Evolutionary conservation across 495 filamentous ascomycete species (phyloP), one percentile per base, ranked within the genome.

Genomic region (Trichoderma reesei): DNA sequence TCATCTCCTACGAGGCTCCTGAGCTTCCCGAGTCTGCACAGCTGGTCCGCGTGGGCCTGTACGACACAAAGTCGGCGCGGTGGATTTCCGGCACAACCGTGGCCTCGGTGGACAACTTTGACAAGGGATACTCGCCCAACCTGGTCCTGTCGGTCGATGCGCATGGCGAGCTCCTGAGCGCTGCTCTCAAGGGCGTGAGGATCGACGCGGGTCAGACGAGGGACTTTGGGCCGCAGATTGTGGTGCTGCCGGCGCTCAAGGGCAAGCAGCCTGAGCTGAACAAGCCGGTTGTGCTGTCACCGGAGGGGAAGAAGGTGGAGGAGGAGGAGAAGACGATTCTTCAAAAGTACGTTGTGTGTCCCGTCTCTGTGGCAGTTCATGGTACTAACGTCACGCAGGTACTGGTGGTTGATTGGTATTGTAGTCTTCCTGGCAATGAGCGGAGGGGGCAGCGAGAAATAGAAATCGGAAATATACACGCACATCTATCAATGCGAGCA

Each of bases 311-410:
- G 73, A 76, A 74, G 62, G 77, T 78, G 26, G 72, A 80, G 54
- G 79, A 74, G 59, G 79, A 74, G 71, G 85, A 90, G 80, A 90
- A 89, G 80, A 78, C 79, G 0, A 83, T 90, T 66, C 72, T 90
- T 56, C 88, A 90, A 73, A 89, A 88, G 86, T 89, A 75, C 70
- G 80, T 81, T 54, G 14, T 38, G 41, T 73, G 75, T 67, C 75
- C 73, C 72, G 76, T 54, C 67, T 71, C 69, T 18, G 60, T 44
- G 67, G 48, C 18, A 66, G 60, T 63, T 38, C 46, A 42, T 8
- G 39, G 63, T 67, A 62, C 69, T 72, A 67, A 72, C 68, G 14
- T 13, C 8, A 36, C 37, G 63, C 59, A 83, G 80, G 70, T 83
- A 83, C 64, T 76, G 83, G 83, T 81, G 82, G 82, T 64, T 81